Evolutionary conservation across 2,329 filamentous ascomycete species (phyloP), one percentile per base, ranked within the genome.

Genomic region (Penicillium frequentans): DNA sequence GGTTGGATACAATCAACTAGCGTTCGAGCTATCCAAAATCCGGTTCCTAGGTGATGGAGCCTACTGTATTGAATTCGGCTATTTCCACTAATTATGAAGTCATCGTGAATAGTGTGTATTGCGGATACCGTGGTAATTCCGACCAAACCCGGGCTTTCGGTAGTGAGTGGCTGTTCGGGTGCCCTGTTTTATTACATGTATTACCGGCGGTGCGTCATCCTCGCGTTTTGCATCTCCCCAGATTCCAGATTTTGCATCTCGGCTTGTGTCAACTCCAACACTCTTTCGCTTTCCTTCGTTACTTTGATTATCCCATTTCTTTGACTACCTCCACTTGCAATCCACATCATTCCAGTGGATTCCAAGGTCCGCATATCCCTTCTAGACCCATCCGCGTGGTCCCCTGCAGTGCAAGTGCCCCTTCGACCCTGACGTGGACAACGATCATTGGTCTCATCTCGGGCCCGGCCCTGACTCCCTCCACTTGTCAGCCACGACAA

Each of bases 381-480:
- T 62, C 60, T 62, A 64, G 60, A 59, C 63, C 54, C 54, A 55
- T 56, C 60, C 62, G 60, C 56, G 62, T 58, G 59, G 59, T 62
- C 45, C 57, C 55, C 58, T 65, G 64, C 63, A 63, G 64, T 56
- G 49, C 55, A 48, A 60, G 56, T 61, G 50, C 49, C 55, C 59
- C 44, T 58, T 61, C 57, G 35, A 57, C 46, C 64, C 61, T 69
- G 68, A 71, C 68, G 69, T 70, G 68, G 69, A 62, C 62, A 46
- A 52, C 61, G n/a, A 35, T 63, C 58, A 71, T 71, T 71, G 68
- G 68, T 54, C 62, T 62, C 47, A 47, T 44, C 57, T 54, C 14
- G 49, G 24, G 44, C 52, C 54, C 55, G 54, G 61, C 59, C 60
- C 58, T 56, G 65, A 64, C 61, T 58, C 57, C 63, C 62, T 65